Evolutionary conservation across 106 monocot genomes (phyloP).

Genomic region (Dioscorea alata): DNA sequence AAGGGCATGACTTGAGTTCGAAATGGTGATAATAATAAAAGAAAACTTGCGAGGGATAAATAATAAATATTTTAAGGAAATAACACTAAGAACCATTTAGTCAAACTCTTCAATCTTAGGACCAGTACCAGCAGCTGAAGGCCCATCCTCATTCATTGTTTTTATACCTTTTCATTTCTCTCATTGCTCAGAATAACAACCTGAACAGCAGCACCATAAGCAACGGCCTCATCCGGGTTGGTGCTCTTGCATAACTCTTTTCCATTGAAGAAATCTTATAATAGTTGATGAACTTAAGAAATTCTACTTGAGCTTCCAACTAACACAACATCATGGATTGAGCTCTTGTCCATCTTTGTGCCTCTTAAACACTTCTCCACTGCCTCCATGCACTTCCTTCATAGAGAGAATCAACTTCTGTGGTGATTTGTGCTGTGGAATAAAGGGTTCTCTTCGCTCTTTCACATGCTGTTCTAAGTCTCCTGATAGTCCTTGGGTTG

Average conservation of each 20-base stretch:
- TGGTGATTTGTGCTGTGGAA: slow-evolving; percentile 24
- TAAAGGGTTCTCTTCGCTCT: slow-evolving; percentile 42
- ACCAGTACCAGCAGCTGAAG: slow-evolving; percentile 21
- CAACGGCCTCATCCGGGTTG: slow-evolving; percentile 37
- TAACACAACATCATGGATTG: slow-evolving; percentile 25
- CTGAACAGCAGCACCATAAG: slow-evolving; percentile 44
- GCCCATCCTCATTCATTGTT: slow-evolving; percentile 23
- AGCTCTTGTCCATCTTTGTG: slow-evolving; percentile 26
- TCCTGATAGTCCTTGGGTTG: slow-evolving; percentile 50
- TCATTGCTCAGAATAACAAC: slow-evolving; percentile 46
- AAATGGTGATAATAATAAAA: no score
- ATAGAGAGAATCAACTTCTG: slow-evolving; percentile 14
- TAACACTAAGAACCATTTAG: no score
- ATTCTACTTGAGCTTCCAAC: slow-evolving; percentile 31
- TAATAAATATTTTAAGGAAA: no score
- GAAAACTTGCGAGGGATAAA: no score
- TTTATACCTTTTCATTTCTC: slow-evolving; percentile 59
- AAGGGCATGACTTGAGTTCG: no score
- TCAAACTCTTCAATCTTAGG: slow-evolving; percentile 46
- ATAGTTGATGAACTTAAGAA: slow-evolving; percentile 26
- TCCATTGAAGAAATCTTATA: slow-evolving; percentile 31
- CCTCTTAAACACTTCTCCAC: slow-evolving; percentile 25
- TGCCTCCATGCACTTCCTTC: slow-evolving; percentile 30
- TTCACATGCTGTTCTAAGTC: slow-evolving; percentile 49
- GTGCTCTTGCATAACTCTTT: slow-evolving; percentile 51